These are phyloP conservation scores for Gossypium rotundifolium DNA, from an alignment of 345 rosid genomes.

Conservation along the genomic window DNA sequence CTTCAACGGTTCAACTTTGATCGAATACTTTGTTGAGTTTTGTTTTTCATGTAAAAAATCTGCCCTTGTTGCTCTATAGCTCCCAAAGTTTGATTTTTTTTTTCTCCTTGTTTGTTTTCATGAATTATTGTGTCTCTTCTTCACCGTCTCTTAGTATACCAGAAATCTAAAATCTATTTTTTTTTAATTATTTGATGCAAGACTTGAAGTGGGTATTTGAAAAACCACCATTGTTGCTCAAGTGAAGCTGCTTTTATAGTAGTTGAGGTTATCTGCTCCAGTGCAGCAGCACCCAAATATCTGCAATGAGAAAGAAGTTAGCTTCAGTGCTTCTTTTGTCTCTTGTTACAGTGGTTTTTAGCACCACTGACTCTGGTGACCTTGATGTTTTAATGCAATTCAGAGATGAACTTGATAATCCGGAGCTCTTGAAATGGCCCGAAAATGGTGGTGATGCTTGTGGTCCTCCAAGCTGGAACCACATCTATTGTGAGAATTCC, in stretches of 20 bases:
- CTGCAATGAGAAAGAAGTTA: slow-evolving; percentile 33
- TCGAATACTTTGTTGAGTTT: not conserved
- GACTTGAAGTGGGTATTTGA: slow-evolving; percentile 25
- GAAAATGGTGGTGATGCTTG: slow-evolving; percentile 54
- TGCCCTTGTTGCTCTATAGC: slow-evolving; percentile 11
- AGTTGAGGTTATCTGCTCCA: slow-evolving; percentile 1
- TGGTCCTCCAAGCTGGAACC: slow-evolving; percentile 47
- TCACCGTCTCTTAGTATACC: not conserved
- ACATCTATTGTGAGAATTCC: slow-evolving; percentile 38
- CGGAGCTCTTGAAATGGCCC: slow-evolving; percentile 65
- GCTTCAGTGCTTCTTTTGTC: slow-evolving; percentile 17
- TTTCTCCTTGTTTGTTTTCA: no score
- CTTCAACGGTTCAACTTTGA: not conserved
- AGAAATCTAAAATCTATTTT: not conserved
- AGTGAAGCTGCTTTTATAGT: slow-evolving; percentile 19
- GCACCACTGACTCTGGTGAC: slow-evolving; percentile 52
- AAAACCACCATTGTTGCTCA: slow-evolving; percentile 15
- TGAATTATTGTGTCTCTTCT: not conserved
- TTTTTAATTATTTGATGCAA: slow-evolving; percentile 11
- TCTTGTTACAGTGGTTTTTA: slow-evolving; percentile 24
- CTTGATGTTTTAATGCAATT: slow-evolving; percentile 44
- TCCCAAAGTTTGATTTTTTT: slow-evolving; percentile 1
- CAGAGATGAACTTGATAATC: slow-evolving; percentile 53
- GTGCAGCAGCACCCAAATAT: slow-evolving; percentile 7
- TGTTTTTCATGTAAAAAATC: slow-evolving; percentile 8